A percentile compares a stretch with the other conserved stretches of the same genome.
Conservation (phyloP, 2,329 filamentous ascomycete species). For the Pyricularia grisea region DNA sequence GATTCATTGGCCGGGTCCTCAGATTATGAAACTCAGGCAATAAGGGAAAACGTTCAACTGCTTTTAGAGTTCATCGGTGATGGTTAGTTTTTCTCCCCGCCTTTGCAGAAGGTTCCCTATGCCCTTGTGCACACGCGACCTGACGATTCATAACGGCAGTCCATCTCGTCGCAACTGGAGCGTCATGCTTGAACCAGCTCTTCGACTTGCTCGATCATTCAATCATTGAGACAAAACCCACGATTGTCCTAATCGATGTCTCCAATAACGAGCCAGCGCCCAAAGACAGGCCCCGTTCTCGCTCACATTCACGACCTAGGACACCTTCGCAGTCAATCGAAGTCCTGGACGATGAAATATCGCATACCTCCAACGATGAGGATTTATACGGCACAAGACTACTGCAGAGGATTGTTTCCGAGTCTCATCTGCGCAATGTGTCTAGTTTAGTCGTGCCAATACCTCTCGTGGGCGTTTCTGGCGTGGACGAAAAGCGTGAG, state of each 20-base stretch:
- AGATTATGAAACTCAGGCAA: slow-evolving; percentile 27
- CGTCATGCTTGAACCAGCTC: slow-evolving; percentile 42
- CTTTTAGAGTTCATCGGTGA: slow-evolving; percentile 45
- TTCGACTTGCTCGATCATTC: slow-evolving; percentile 43
- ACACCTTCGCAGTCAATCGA: slow-evolving; percentile 29
- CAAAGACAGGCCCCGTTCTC: slow-evolving; percentile 16
- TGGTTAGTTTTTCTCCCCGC: slow-evolving; percentile 27
- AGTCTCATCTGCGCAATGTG: slow-evolving; percentile 45
- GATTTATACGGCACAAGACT: slow-evolving; percentile 46
- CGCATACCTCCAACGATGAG: slow-evolving; percentile 27
- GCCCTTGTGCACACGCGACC: background rate
- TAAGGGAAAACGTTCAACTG: slow-evolving; percentile 36
- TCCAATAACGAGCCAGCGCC: slow-evolving; percentile 38
- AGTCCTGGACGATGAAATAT: slow-evolving; percentile 26
- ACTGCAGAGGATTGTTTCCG: slow-evolving; percentile 47
- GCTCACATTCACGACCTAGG: slow-evolving; percentile 26
- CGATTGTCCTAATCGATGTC: slow-evolving; percentile 47
- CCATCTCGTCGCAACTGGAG: slow-evolving; percentile 43
- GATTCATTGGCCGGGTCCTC: slow-evolving; percentile 2
- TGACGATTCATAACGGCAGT: slow-evolving; percentile 26
- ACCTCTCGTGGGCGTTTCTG: slow-evolving; percentile 36
- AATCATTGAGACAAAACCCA: slow-evolving; percentile 43
- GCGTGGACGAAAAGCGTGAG: background rate
- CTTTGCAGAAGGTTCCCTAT: slow-evolving; percentile 6
- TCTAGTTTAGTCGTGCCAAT: slow-evolving; percentile 48